Base-by-base conservation (phyloP, 495 filamentous ascomycete species). In the Aspergillus sclerotioniger region DNA sequence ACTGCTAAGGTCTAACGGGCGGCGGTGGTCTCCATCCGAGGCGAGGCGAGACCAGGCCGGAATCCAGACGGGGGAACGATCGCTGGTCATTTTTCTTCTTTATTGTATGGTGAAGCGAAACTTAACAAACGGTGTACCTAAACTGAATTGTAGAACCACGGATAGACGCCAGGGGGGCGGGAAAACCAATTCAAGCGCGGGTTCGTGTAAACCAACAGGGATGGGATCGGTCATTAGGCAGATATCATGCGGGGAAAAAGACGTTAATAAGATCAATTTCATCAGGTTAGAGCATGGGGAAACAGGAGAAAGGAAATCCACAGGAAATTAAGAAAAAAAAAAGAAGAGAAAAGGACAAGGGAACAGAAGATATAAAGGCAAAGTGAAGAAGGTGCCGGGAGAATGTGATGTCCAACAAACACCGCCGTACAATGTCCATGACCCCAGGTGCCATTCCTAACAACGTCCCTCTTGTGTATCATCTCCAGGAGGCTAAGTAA, bases 391-490 rank as follows among this genome's bases (percentile, higher is more conserved):
- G 57, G 57, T 54, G 56, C 21, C 50, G 39, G 59, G 54, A 53
- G 53, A 13, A 51, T 61, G 60, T 66, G 57, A 62, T 59, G 54
- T 69, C 67, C 59, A 66, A 64, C 57, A 62, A 67, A 64, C 61
- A 64, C 59, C 54, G 61, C 63, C 56, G 62, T 66, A 62, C 55
- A 49, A 61, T 59, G 55, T 53, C 59, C 61, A 57, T 62, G 49
- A 59, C 53, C 55, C 68, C 65, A 60, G 57, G 60, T 67, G 66
- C 58, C 56, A 58, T 65, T 64, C 64, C 66, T 67, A 63, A 70
- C 66, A 71, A 71, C 59, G 71, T 72, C 67, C 67, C 66, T 67
- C 62, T 71, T 69, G 67, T 71, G 65, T 72, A 72, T 71, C 67
- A 62, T 72, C 68, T 71, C 68, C 67, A 67, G 61, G 66, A 65